Evolutionary conservation across 371 early-diverging fungal genomes (phyloP), one percentile per base, ranked within the genome.

Genomic region (Vittaforma corneae): DNA sequence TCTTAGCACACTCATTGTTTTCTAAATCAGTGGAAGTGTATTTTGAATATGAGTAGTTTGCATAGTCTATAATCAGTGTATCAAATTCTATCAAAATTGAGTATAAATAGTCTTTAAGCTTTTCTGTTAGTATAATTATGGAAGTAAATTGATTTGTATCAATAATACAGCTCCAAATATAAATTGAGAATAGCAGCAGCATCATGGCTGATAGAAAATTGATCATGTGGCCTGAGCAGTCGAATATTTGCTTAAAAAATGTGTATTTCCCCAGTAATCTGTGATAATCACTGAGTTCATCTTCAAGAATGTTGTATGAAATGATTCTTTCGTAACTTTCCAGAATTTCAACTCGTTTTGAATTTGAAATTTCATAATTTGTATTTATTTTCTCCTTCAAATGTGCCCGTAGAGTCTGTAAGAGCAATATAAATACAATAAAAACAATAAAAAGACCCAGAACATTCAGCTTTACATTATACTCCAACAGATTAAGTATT

Each of bases 61-160:
- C n/a, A n/a, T n/a, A n/a, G 29, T 76, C 60, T 40, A 46, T 60
- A 16, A 76, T 62, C 11, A 71, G 64, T 24, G 62, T 67, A 44
- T 72, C 62, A 26, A 72, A 67, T 2, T 72, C 20, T 30, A 29
- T 24, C 1, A 60, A n/a, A 44, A 70, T 65, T 52, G 72, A 73
- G 20, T 72, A 68, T n/a, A 77, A 62, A 54, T 76, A 76, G 9
- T 63, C 50, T 30, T 77, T 67, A n/a, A n/a, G n/a, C n/a, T n/a
- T n/a, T 44, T 62, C 26, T n/a, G 5, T 4, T 6, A 38, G 4
- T 5, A 56, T 11, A 3, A 4, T 24, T 1, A 70, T 65, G 72
- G 86, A 86, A 0, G 80, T 80, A 5, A 90, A 83, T 28, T 79
- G 48, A 22, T 81, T 79, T 59, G 93, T 84, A 67, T 59, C 35